Base-by-base conservation (phyloP, 1,139 yeast genomes). In the Arxiozyma slooffiae region DNA sequence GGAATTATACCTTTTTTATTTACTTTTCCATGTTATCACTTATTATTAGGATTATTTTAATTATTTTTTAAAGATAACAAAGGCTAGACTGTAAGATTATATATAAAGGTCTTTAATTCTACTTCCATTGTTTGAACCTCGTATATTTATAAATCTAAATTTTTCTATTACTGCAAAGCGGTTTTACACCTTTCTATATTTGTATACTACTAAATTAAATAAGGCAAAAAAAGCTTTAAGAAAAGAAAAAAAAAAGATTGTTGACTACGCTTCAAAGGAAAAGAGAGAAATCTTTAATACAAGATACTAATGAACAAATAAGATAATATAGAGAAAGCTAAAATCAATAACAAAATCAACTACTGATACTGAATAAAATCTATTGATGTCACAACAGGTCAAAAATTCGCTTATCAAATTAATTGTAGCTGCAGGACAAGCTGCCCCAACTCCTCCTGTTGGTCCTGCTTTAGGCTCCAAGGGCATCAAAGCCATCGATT, bases 381-480 rank as follows among this genome's bases (percentile, higher is more conserved):
- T 30, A 11, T 14, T 30, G 7, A 64, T 64, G 68, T 64, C 68
- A 24, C 64, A 52, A 42, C 50, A 59, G 21, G 57, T 60, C 7
- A 65, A 62, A 52, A 64, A 63, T 47, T 77, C 85, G 49, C 69
- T 90, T 60, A 89, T 92, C 52, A 92, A 90, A 69, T 79, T 92
- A 57, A 82, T 92, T 52, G 97, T 92, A 5, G 96, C 94, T n/a
- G 98, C 98, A 4, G 97, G 97, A 7, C 89, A 89, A 67, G 99
- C 99, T 0, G 94, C 97, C 0, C 98, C 99, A 42, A 85, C 96
- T 1, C 99, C 99, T 38, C 99, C 99, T 7, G 97, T 92, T 22
- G 98, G 99, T 57, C 99, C 99, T 40, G 98, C 98, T 0, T 75
- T 92, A 51, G 99, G 98, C 58, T 92, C 98, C 53, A 90, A 92